These are phyloP conservation scores for Cercospora berteroae DNA, from an alignment of 2,329 filamentous ascomycete genomes.

Conservation along the genomic window DNA sequence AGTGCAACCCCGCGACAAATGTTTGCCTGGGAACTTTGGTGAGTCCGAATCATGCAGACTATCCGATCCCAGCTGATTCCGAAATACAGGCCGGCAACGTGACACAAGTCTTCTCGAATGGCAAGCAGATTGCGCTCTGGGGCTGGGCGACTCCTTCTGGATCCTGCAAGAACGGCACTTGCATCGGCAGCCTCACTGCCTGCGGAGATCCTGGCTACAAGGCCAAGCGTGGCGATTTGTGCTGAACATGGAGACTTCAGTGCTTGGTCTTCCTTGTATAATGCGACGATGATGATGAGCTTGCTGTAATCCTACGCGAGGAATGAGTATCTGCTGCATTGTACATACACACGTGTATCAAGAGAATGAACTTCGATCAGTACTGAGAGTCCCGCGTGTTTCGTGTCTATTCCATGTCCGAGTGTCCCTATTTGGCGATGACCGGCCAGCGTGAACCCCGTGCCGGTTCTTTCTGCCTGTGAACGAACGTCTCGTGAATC, in stretches of 20 bases:
- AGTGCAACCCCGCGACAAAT: slow-evolving; percentile 11
- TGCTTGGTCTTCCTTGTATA: not conserved
- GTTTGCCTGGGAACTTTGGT: slow-evolving; percentile 15
- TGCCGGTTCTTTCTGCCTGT: not conserved
- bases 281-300: not conserved
- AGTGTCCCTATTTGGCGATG: not conserved
- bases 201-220: slow-evolving; percentile 19
- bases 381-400: not conserved
- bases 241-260: not conserved
- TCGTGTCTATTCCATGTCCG: not conserved
- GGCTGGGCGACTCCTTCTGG: slow-evolving; percentile 18
- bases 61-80: not conserved
- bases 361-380: not conserved
- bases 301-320: not conserved
- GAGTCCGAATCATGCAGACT: not conserved
- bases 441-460: not conserved
- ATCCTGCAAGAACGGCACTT: slow-evolving; percentile 12
- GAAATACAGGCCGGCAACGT: slow-evolving; percentile 13
- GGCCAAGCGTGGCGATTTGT: not conserved
- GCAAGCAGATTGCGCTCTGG: slow-evolving; percentile 18
- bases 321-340: not conserved
- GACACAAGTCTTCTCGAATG: slow-evolving; percentile 19
- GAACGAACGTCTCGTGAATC: not conserved
- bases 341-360: not conserved
- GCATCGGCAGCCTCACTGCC: slow-evolving; percentile 12